Evolutionary conservation across 148 eudicot genomes (phyloP).

Genomic region (Amaranthus hypochondriacus): DNA sequence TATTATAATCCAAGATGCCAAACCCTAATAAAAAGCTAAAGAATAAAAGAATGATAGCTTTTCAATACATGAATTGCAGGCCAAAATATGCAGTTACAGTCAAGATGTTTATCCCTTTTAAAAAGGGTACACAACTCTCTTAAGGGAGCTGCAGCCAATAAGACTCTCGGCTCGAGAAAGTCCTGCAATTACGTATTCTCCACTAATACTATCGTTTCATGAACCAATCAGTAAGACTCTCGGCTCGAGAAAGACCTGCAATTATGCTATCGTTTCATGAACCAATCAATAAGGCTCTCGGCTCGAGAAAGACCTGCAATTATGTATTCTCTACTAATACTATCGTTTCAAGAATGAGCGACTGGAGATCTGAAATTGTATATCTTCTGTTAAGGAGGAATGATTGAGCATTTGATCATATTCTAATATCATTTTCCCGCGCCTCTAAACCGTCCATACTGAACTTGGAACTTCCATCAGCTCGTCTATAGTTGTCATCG

Average conservation of each 20-base stretch:
- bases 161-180: too few relatives aligned
- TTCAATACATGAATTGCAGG: conserved; percentile 1
- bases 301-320: too few relatives aligned
- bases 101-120: neutral
- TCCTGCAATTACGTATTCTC: neutral
- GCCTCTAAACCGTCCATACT: neutral
- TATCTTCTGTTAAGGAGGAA: neutral
- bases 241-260: too few relatives aligned
- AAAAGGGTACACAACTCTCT: too few relatives aligned
- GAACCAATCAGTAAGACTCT: too few relatives aligned
- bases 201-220: neutral
- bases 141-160: too few relatives aligned
- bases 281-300: too few relatives aligned
- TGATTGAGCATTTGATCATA: too few relatives aligned
- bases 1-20: too few relatives aligned
- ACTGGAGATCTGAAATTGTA: too few relatives aligned
- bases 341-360: neutral
- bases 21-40: neutral
- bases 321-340: neutral
- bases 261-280: neutral
- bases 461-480: conserved; percentile 25
- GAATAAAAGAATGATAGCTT: neutral
- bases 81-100: neutral
- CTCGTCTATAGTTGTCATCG: conserved; percentile 26
- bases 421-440: neutral